Conservation (phyloP, 441 rosid species). For the Euphorbia schlechtendalii region DNA sequence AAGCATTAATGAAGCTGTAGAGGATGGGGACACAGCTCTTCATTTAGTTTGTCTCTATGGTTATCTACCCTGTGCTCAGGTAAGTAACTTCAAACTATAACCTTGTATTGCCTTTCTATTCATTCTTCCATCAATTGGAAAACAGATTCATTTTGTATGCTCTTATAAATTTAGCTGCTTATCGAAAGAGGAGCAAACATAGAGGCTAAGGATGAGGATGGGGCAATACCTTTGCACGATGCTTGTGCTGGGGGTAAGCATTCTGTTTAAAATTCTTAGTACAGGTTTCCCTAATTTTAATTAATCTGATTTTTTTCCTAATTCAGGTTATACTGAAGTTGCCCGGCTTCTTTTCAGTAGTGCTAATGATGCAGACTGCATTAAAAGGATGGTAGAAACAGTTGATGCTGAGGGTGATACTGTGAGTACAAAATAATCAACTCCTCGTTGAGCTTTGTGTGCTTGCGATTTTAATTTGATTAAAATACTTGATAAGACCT, state of each 20-base stretch:
- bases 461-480: constrained; percentile 1
- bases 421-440: constrained; percentile 38
- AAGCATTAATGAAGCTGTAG: constrained; percentile 65
- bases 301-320: neutral
- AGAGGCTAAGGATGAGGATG: constrained; percentile 82
- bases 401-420: constrained; percentile 74
- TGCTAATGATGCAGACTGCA: constrained; percentile 36
- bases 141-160: neutral
- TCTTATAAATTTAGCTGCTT: constrained; percentile 47
- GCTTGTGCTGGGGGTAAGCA: constrained; percentile 79
- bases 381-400: constrained; percentile 68
- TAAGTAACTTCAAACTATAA: constrained; percentile 20
- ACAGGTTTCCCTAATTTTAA: neutral
- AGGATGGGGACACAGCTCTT: constrained; percentile 83
- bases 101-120: neutral
- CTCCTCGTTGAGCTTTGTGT: constrained; percentile 1
- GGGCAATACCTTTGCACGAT: constrained; percentile 84
- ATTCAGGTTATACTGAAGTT: constrained; percentile 63
- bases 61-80: constrained; percentile 76
- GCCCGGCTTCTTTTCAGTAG: constrained; percentile 52
- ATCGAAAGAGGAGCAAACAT: constrained; percentile 77
- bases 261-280: neutral
- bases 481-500: neutral
- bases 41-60: constrained; percentile 86
- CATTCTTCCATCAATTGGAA: neutral